Conservation (phyloP, 768 basidiomycete genomes). For the Agaricus subrufescens region DNA sequence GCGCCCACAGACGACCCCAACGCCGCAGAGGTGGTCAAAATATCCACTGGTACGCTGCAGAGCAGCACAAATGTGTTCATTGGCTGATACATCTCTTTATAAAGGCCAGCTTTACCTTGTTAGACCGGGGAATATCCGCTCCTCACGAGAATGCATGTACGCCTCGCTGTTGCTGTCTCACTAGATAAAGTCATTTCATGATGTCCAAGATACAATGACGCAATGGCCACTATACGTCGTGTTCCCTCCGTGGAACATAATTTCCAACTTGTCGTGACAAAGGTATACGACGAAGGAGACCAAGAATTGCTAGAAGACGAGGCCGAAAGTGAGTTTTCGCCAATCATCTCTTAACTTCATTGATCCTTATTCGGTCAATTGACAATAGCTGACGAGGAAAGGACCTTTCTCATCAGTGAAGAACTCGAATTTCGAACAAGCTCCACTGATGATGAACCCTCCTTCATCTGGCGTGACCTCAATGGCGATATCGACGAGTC, state of each 20-base stretch:
- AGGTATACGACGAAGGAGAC: conserved; percentile 96
- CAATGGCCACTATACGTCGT: conserved; percentile 90
- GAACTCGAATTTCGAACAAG: conserved; percentile 84
- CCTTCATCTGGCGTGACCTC: conserved; percentile 89
- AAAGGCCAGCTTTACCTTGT: conserved; percentile 82
- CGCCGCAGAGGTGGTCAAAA: conserved; percentile 92
- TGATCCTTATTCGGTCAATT: background rate
- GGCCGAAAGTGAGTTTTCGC: conserved; percentile 65
- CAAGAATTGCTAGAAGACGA: conserved; percentile 93
- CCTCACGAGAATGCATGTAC: conserved; percentile 96
- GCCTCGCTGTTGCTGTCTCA: conserved; percentile 20
- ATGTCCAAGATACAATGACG: conserved; percentile 79
- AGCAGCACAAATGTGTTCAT: background rate
- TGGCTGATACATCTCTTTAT: conserved; percentile 1
- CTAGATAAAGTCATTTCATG: conserved; percentile 4
- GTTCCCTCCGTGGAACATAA: conserved; percentile 71
- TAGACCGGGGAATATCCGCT: conserved; percentile 85
- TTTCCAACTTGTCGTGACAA: conserved; percentile 91
- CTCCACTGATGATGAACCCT: conserved; percentile 68
- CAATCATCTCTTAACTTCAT: background rate
- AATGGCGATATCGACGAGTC: conserved; percentile 89
- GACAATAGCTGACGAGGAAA: conserved; percentile 82
- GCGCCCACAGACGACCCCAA: conserved; percentile 81
- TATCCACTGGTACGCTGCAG: conserved; percentile 56
- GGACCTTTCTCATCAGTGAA: conserved; percentile 86